These are phyloP conservation scores for Aspergillus versicolor DNA, from an alignment of 2,329 filamentous ascomycete species.

Conservation along the genomic window DNA sequence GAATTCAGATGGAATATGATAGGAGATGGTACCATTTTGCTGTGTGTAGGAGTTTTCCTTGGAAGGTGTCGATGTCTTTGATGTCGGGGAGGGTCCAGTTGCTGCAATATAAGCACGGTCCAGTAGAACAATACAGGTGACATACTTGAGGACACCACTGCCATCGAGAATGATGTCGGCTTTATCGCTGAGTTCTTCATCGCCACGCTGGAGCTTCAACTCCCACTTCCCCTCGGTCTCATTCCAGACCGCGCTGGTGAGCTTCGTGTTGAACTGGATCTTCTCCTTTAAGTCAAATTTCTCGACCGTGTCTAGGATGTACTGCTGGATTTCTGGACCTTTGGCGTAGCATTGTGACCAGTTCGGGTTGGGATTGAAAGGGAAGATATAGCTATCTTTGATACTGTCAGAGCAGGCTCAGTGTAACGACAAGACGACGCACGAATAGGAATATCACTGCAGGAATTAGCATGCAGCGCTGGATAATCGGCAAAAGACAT, in stretches of 20 bases:
- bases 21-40: constrained; percentile 25
- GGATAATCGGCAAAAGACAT: background rate
- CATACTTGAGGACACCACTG: constrained; percentile 25
- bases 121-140: background rate
- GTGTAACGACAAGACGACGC: background rate
- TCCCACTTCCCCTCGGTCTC: constrained; percentile 20
- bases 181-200: constrained; percentile 19
- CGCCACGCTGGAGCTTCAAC: constrained; percentile 15
- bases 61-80: constrained; percentile 27
- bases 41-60: constrained; percentile 37
- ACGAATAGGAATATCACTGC: background rate
- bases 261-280: constrained; percentile 26
- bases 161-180: constrained; percentile 30
- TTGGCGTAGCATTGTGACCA: constrained; percentile 45
- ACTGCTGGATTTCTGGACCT: constrained; percentile 44
- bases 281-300: constrained; percentile 41
- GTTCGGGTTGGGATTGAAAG: constrained; percentile 32
- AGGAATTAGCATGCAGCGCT: background rate
- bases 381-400: constrained; percentile 3
- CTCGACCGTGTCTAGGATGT: constrained; percentile 38
- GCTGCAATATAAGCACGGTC: constrained; percentile 3
- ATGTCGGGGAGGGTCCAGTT: constrained; percentile 25
- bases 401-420: background rate
- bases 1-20: too few species aligned
- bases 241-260: constrained; percentile 39